Evolutionary conservation across 352 stramenopile genomes (phyloP).

Genomic region (Globisporangium carolinianum): DNA sequence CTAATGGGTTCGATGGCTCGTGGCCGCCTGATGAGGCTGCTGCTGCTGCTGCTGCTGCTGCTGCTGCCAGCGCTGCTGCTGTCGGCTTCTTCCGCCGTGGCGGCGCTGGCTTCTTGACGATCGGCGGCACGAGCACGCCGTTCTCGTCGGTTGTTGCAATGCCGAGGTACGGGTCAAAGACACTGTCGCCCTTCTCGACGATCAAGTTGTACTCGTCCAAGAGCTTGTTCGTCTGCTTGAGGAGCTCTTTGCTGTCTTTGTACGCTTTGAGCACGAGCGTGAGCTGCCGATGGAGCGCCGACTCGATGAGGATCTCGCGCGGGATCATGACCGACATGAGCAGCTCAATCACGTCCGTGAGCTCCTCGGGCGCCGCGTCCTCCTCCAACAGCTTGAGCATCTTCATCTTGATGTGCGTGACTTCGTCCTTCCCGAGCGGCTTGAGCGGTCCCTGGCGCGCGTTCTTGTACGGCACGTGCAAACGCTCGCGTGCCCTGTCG

Average conservation of each 20-base stretch:
- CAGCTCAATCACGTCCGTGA: conserved; percentile 80
- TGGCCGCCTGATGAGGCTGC: too few species aligned
- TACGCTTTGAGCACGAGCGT: conserved; percentile 71
- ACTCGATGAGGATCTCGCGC: conserved; percentile 66
- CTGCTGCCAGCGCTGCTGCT: conserved; percentile 1
- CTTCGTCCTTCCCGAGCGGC: conserved; percentile 73
- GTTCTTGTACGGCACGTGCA: conserved; percentile 80
- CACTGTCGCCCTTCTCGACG: conserved; percentile 36
- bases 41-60: background rate
- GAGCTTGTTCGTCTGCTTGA: conserved; percentile 74
- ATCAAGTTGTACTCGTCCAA: conserved; percentile 77
- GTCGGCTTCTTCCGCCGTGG: conserved; percentile 49
- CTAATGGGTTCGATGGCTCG: too few species aligned
- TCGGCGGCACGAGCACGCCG: background rate
- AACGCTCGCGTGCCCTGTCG: conserved; percentile 63
- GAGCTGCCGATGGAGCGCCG: conserved; percentile 63
- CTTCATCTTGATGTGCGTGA: conserved; percentile 79
- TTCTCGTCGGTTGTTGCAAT: background rate
- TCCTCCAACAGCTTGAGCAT: conserved; percentile 83
- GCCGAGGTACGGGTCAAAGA: conserved; percentile 10
- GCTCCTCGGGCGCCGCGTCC: conserved; percentile 63
- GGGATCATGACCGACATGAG: conserved; percentile 75
- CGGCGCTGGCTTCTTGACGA: conserved; percentile 17
- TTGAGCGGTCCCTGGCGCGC: conserved; percentile 61
- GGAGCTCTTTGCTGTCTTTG: conserved; percentile 84